Evolutionary conservation across 139 green algal species (phyloP), one percentile per base, ranked within the genome.

Genomic region (Chlorella sp.): DNA sequence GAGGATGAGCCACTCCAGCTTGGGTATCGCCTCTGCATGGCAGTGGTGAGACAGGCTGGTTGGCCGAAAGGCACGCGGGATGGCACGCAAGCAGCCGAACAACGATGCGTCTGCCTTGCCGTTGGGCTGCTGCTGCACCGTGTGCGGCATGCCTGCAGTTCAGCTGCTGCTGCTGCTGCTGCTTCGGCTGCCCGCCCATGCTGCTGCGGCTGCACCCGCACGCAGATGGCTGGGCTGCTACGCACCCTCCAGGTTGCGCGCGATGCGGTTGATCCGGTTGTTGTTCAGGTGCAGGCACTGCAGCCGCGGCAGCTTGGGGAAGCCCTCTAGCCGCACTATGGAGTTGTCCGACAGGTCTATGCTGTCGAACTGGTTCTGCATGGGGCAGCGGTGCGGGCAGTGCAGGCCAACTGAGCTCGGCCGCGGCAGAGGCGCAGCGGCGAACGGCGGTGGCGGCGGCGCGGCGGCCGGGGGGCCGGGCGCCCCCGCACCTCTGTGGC

Each of bases 271-370:
- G 34, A 99, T 94, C 47, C 95, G 83, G 89, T 99, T 99, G 92
- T 99, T 99, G 90, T 96, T 98, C 32, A 95, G 88, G 41, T 98
- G 85, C 32, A 98, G 87, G 81, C 96, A 86, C 70, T 93, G 94
- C 28, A 99, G 83, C 23, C 97, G 84, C 5, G 74, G 91, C 63
- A 99, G 93, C 76, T 93, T 89, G 3, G 97, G 95, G 78, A 99
- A 99, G 64, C 95, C 96, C 67, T 99, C 97, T 78, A 99, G 90
- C 47, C 94, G 93, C 36, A 97, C 93, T 41, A 99, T 97, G 6
- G 95, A 95, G 85, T 99, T 99, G 88, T 99, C 96, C 13, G 94
- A 97, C 18, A 99, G 83, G 89, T 99, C 97, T 74, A 99, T 98
- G 83, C 90, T 95, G 87, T 99, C 97, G 84, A 99, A 99, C 78